Evolutionary conservation across 495 filamentous ascomycete species (phyloP), one percentile per base, ranked within the genome.

Genomic region (Aspergillus ellipticus): DNA sequence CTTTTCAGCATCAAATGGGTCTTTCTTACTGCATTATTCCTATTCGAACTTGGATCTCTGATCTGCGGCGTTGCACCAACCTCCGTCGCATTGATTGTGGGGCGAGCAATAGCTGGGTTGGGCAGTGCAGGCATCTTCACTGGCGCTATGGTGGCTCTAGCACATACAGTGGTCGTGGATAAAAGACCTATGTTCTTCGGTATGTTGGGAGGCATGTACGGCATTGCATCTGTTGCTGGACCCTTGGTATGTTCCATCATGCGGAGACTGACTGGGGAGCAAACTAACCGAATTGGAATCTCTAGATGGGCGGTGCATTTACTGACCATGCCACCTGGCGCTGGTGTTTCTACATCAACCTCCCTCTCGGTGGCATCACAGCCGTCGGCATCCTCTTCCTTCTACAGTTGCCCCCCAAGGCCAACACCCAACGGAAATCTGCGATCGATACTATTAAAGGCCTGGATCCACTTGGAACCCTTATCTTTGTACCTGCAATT

Each of bases 101-200:
- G 89, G 2, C 81, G 89, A 17, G 87, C 88, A 15, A 75, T 92
- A 45, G 82, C 86, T 11, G 89, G 89, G 9, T 51, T 89, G 16
- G 89, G 88, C 15, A 60, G 46, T 9, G 61, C 64, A 6, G 70
- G 70, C 9, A 48, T 69, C 15, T 19, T 35, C 1, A 42, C 29
- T 2, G 66, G 66, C 0, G 50, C 21, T 1, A 51, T 49, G 22
- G 61, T 46, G 6, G 68, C 82, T 55, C 71, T 83, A 35, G 74
- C 69, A 21, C 68, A 77, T 51, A 52, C 68, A 0, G 70, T 75
- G 2, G 68, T 70, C 0, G 71, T 79, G 11, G 65, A 70, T 28
- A 76, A 74, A 46, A 70, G 79, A 16, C 77, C 81, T 0, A 61
- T 75, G 3, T 78, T 74, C 51, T 75, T 72, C 37, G 76, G 81